Percentiles rank a stretch among this genome's conserved stretches.
Evolutionary conservation across 495 filamentous ascomycete species (phyloP).

Genomic region (Lichenothelia convexa): DNA sequence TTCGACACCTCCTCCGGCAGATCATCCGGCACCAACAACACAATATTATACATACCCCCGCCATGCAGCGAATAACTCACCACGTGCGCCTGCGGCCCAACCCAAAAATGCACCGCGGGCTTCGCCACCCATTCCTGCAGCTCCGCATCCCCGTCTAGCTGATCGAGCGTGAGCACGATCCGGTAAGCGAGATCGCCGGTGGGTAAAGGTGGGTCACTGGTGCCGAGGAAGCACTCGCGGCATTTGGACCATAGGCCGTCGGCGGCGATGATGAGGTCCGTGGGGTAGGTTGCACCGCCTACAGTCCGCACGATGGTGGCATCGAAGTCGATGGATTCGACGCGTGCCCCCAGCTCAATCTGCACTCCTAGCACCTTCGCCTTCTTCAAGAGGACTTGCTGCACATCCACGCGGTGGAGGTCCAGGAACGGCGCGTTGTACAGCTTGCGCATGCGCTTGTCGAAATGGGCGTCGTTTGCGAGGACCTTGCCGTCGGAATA

Average conservation of each 20-base stretch:
- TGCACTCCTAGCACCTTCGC: slow-evolving; percentile 15
- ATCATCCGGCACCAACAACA: slow-evolving; percentile 50
- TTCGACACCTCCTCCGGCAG: slow-evolving; percentile 37
- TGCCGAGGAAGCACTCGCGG: slow-evolving; percentile 12
- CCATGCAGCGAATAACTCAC: slow-evolving; percentile 45
- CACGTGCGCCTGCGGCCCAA: slow-evolving; percentile 44
- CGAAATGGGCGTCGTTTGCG: slow-evolving; percentile 13
- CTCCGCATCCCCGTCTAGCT: slow-evolving; percentile 32
- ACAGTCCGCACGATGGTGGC: slow-evolving; percentile 3
- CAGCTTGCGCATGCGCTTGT: slow-evolving; percentile 10
- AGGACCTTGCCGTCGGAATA: slow-evolving; percentile 16
- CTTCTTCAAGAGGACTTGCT: slow-evolving; percentile 10
- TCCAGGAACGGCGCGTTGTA: slow-evolving; percentile 18
- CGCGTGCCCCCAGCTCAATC: slow-evolving; percentile 9
- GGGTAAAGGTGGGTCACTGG: slow-evolving; percentile 18
- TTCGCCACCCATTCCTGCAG: slow-evolving; percentile 28
- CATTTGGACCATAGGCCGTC: slow-evolving; percentile 22
- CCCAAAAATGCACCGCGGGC: slow-evolving; percentile 51
- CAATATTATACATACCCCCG: slow-evolving; percentile 48
- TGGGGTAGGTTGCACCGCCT: slow-evolving; percentile 4
- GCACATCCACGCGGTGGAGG: slow-evolving; percentile 19
- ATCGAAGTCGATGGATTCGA: slow-evolving; percentile 12
- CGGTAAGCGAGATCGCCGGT: slow-evolving; percentile 55
- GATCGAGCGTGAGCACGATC: slow-evolving; percentile 35
- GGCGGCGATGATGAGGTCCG: slow-evolving; percentile 22